A percentile compares a stretch with the other conserved stretches of the same genome.
Conservation (phyloP, 192 early-diverging fungal genomes). For the Mortierella alpina region DNA sequence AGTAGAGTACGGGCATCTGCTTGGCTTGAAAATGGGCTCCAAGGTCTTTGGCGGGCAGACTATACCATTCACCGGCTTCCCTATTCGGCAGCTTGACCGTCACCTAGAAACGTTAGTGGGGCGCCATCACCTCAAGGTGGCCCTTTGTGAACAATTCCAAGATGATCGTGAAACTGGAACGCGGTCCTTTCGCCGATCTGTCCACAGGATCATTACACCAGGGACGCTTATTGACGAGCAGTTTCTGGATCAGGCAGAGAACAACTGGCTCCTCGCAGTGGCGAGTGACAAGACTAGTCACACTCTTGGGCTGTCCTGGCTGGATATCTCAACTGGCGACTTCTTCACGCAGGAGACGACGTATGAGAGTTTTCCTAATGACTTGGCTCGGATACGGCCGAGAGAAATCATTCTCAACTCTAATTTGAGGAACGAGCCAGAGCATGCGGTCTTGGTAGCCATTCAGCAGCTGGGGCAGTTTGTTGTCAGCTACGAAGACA, state of each 20-base stretch:
- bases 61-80: conserved; percentile 80
- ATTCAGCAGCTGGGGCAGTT: conserved; percentile 14
- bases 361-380: conserved; percentile 62
- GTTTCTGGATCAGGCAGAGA: conserved; percentile 69
- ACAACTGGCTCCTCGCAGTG: conserved; percentile 83
- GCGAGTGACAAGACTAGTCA: conserved; percentile 38
- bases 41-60: conserved; percentile 68
- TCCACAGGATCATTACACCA: conserved; percentile 86
- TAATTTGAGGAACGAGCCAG: conserved; percentile 9
- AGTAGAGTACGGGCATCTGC: conserved; percentile 67
- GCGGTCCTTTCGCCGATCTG: conserved; percentile 68
- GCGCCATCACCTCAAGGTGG: conserved; percentile 68
- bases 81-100: conserved; percentile 67
- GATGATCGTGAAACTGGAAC: conserved; percentile 50
- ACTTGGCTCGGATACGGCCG: conserved; percentile 87
- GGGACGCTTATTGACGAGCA: conserved; percentile 88
- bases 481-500: conserved; percentile 41
- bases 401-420: conserved; percentile 79
- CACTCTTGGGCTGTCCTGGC: conserved; percentile 83
- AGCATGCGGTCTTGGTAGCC: conserved; percentile 21
- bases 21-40: conserved; percentile 77
- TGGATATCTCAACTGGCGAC: conserved; percentile 92
- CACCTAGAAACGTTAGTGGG: conserved; percentile 76
- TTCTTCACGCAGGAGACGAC: conserved; percentile 75
- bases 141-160: conserved; percentile 76